Base-by-base conservation (phyloP, 176 grass and related monocot species). In the Oryza australiensis region DNA sequence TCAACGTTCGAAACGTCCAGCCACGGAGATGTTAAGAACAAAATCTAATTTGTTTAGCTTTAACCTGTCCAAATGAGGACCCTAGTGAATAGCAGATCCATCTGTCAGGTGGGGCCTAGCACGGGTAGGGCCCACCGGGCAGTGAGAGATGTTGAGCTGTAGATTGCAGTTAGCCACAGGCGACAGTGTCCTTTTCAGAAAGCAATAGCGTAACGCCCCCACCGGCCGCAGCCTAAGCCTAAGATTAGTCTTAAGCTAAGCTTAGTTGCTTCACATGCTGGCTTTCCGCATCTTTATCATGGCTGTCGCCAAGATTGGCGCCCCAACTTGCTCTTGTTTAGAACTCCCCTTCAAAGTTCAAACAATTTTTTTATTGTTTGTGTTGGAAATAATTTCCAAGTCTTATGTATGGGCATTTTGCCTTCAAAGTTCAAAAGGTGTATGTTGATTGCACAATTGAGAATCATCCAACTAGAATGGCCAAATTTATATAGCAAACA, bases 191-290 rank as follows among this genome's bases (percentile, higher is more conserved):
- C 59, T 66, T 72, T 86, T 51, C 42, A 7, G 43, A 78, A 83
- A 83, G 74, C 68, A 45, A 59, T 60, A 15, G 18, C 49, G 49
- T 68, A 30, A 12, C 49, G 76, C 18, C 62, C 64, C 81, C 84
- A 73, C 70, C 38, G 28, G 67, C 66, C 22, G 53, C 53, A 57
- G 20, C 53, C 53, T 57, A 57, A 57, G 53, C 20, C 48, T 51
- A 9, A 64, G 74, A 20, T 67, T 69, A 79, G 62, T 66, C 74
- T n/a, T 51, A 26, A 43, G 26, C 41, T 23, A 65, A 32, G 67
- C 15, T 42, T 64, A 66, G 42, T 22, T 34, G 28, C 82, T 41
- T 76, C 82, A 70, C 70, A 84, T 64, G 76, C 9, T 33, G 12
- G 41, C 66, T 74, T 84, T 82, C 66, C 18, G 15, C 35, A 5